These are phyloP conservation scores for Lepiota venenata DNA, from an alignment of 768 basidiomycete species.

Conservation along the genomic window DNA sequence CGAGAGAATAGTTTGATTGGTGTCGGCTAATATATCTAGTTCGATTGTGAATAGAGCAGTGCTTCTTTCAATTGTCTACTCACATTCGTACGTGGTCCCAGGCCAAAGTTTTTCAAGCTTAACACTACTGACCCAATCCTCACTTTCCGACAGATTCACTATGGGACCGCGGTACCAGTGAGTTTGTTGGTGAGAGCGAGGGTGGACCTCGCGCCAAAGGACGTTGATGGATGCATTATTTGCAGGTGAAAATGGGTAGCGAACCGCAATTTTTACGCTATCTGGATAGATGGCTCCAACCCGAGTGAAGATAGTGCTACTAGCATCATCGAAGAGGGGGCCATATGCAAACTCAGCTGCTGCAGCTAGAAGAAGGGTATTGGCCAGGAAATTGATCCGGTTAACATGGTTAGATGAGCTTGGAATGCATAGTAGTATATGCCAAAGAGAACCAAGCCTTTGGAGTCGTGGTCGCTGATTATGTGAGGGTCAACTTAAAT, in stretches of 20 bases:
- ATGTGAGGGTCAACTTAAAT: not conserved
- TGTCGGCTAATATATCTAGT: conserved; percentile 40
- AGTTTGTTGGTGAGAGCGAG: conserved; percentile 14
- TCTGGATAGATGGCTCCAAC: conserved; percentile 69
- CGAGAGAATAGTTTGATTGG: conserved; percentile 44
- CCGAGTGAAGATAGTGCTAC: conserved; percentile 59
- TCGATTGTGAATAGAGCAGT: conserved; percentile 1
- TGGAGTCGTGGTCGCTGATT: conserved; percentile 5
- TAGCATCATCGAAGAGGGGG: conserved; percentile 53
- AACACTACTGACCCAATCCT: conserved; percentile 60
- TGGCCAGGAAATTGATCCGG: conserved; percentile 26
- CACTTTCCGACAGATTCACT: conserved; percentile 36
- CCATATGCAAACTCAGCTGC: conserved; percentile 47
- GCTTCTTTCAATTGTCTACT: conserved; percentile 17
- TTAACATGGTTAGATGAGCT: conserved; percentile 27
- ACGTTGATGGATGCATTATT: conserved; percentile 34
- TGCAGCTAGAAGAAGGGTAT: conserved; percentile 29
- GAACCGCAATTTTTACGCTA: conserved; percentile 57
- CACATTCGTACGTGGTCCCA: conserved; percentile 67
- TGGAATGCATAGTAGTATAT: conserved; percentile 33
- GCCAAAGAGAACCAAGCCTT: conserved; percentile 11
- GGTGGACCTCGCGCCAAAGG: conserved; percentile 38
- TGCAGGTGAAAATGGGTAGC: conserved; percentile 44
- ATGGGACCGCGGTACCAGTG: conserved; percentile 56
- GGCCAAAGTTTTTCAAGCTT: conserved; percentile 63